Evolutionary conservation across 148 eudicot genomes (phyloP).

Genomic region (Vaccinium myrtillus): DNA sequence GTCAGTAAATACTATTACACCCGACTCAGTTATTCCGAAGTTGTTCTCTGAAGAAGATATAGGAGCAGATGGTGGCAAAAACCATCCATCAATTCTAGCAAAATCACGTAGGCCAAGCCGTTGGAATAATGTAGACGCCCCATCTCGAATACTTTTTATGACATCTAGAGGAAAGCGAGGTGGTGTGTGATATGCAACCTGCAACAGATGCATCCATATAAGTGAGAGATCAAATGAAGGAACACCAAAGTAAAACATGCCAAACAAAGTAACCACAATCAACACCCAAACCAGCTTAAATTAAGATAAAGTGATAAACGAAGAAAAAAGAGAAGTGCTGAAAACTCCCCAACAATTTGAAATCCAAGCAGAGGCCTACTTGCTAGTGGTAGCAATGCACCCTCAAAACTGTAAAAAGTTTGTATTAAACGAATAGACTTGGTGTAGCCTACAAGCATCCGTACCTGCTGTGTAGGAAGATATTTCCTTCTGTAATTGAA

Average conservation of each 20-base stretch:
- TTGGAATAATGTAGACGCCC: conserved; percentile 65
- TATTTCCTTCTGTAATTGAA: conserved; percentile 85
- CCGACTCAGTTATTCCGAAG: conserved; percentile 56
- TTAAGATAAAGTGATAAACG: neutral
- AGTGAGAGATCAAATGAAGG: conserved; percentile 11
- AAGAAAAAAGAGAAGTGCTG: neutral
- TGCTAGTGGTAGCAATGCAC: neutral
- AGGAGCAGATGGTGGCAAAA: conserved; percentile 54
- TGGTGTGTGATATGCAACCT: conserved; percentile 94
- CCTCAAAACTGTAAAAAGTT: neutral
- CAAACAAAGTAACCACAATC: neutral
- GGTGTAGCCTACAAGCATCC: neutral
- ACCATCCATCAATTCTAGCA: conserved; percentile 98
- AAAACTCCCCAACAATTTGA: neutral
- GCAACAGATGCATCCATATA: conserved; percentile 19
- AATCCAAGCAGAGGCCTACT: conserved; percentile 1
- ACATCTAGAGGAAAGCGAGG: conserved; percentile 80
- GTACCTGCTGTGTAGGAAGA: conserved; percentile 92
- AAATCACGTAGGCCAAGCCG: conserved; percentile 74
- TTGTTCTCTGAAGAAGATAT: conserved; percentile 33
- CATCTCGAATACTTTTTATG: conserved; percentile 63
- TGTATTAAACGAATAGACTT: neutral
- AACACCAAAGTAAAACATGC: conserved; percentile 5
- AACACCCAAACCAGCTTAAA: neutral
- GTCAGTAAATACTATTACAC: conserved; percentile 71